These are phyloP conservation scores for Pichia sp. DNA, from an alignment of 1,139 yeast species.

Conservation along the genomic window DNA sequence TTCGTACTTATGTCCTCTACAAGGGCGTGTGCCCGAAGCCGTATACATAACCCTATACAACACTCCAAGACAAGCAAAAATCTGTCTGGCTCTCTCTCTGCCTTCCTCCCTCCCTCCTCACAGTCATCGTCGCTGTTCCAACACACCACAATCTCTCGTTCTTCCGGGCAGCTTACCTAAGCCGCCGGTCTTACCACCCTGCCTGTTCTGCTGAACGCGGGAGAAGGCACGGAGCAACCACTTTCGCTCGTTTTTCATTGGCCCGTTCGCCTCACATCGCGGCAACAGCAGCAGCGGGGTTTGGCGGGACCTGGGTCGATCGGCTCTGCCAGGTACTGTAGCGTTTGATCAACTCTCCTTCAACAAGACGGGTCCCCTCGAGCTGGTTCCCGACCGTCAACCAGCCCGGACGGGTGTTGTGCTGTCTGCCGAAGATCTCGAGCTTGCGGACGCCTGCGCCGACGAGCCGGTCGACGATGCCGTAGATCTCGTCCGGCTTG, in stretches of 20 bases:
- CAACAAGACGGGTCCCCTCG: slow-evolving; percentile 36
- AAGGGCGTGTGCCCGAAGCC: not conserved
- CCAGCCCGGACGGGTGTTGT: slow-evolving; percentile 89
- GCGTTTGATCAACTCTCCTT: not conserved
- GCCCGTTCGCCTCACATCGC: not conserved
- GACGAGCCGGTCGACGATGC: slow-evolving; percentile 77
- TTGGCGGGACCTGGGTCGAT: not conserved
- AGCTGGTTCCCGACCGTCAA: slow-evolving; percentile 80
- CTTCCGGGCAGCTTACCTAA: not conserved
- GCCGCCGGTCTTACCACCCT: slow-evolving; percentile 3
- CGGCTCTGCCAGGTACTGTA: not conserved
- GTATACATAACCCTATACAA: not conserved
- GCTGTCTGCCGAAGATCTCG: slow-evolving; percentile 85
- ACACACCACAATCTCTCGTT: not conserved
- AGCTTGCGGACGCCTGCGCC: slow-evolving; percentile 59
- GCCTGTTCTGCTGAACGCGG: not conserved
- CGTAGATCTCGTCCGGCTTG: slow-evolving; percentile 86
- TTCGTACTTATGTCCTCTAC: not conserved
- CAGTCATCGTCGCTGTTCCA: not conserved
- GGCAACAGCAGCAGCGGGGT: not conserved
- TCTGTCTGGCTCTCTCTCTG: not conserved
- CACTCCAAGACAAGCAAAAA: not conserved
- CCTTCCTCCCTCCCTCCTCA: not conserved
- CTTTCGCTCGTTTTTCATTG: slow-evolving; percentile 1
- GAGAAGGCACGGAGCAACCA: not conserved